Percentiles rank a stretch among this genome's conserved stretches.
Evolutionary conservation across 2,329 filamentous ascomycete genomes (phyloP).

Genomic region (Aspergillus fructus): DNA sequence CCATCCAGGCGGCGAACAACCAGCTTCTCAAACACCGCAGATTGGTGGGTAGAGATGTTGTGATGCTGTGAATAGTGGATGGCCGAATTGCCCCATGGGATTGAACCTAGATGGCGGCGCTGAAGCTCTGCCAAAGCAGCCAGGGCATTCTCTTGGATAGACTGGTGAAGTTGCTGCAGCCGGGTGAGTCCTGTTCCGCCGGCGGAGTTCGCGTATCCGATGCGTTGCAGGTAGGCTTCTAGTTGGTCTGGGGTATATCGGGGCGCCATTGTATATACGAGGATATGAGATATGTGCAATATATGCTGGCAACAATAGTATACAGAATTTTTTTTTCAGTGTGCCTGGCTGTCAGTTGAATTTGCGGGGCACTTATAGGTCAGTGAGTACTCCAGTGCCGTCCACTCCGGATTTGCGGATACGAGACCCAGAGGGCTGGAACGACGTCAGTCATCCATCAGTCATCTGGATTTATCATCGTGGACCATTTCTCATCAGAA

Average conservation of each 20-base stretch:
- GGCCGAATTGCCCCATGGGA: constrained; percentile 59
- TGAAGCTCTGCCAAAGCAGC: constrained; percentile 36
- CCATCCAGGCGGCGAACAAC: constrained; percentile 53
- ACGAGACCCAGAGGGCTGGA: too few relatives aligned
- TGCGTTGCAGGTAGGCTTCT: constrained; percentile 35
- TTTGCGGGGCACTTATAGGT: neutral
- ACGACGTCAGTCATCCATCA: too few relatives aligned
- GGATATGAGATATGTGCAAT: neutral
- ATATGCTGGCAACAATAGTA: neutral
- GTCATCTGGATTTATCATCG: too few relatives aligned
- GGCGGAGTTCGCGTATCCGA: constrained; percentile 24
- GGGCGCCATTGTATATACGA: neutral
- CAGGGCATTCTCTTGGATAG: constrained; percentile 31
- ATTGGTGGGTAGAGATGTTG: constrained; percentile 49
- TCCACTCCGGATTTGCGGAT: too few relatives aligned
- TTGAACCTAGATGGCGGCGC: constrained; percentile 45
- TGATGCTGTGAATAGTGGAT: constrained; percentile 56
- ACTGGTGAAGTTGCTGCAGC: constrained; percentile 27
- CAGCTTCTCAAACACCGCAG: constrained; percentile 55
- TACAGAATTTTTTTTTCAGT: too few relatives aligned
- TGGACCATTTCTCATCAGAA: too few relatives aligned
- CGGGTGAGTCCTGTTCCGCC: constrained; percentile 16
- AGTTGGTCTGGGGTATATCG: constrained; percentile 38
- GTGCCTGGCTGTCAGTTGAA: neutral
- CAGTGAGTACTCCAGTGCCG: too few relatives aligned